phyloP scores from a whole-genome alignment of 2,329 filamentous ascomycete species.

The Xenoacremonium recifei region DNA sequence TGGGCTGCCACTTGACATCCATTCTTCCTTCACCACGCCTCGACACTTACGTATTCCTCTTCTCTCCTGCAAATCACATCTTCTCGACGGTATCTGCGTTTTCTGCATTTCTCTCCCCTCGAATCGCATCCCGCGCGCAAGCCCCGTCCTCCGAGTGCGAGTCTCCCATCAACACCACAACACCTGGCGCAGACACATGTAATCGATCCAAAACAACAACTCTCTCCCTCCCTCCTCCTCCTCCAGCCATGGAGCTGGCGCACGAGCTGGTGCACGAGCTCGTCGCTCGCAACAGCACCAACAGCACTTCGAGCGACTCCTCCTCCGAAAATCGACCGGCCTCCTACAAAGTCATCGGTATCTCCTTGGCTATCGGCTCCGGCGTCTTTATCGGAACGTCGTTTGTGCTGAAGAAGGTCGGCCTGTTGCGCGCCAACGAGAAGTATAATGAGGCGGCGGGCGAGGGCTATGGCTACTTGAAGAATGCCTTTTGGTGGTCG shows the following conservation, averaged over 20 bases:
- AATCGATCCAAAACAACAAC: neutral
- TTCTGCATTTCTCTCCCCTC: neutral
- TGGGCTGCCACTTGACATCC: no score
- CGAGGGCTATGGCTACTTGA: constrained; percentile 95
- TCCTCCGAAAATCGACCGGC: constrained; percentile 41
- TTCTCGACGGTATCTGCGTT: no score
- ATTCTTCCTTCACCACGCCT: no score
- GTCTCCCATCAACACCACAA: neutral
- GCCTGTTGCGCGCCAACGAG: constrained; percentile 85
- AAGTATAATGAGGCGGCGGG: constrained; percentile 96
- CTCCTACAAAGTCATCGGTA: constrained; percentile 81
- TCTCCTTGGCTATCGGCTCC: constrained; percentile 80
- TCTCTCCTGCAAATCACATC: no score
- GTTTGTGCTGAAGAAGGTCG: constrained; percentile 94
- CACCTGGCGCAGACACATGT: no score
- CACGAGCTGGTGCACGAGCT: no score
- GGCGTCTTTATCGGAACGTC: constrained; percentile 92
- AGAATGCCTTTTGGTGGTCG: constrained; percentile 91
- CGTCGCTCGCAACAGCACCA: neutral
- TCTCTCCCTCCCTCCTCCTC: neutral
- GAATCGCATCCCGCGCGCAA: neutral
- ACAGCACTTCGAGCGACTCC: no score
- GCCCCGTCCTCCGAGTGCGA: neutral
- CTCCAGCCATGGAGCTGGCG: neutral
- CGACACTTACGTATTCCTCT: no score